A percentile compares a stretch with the other conserved stretches of the same genome.
These are phyloP conservation scores for Raffaelea albimanens DNA, from an alignment of 2,329 filamentous ascomycete species.

Conservation along the genomic window DNA sequence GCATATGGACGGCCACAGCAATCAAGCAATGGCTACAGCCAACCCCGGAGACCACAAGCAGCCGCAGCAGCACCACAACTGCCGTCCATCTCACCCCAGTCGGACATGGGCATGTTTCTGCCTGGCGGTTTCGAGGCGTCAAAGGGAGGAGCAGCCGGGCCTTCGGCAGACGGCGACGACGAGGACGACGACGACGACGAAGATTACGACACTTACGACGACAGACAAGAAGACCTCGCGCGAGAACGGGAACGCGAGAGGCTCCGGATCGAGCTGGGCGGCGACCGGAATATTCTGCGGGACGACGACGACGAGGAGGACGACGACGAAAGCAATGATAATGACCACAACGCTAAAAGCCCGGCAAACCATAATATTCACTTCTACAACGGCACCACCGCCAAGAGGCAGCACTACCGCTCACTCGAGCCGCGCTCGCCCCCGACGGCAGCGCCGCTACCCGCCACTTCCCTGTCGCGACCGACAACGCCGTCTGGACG, in stretches of 20 bases:
- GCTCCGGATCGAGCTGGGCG: conserved; percentile 11
- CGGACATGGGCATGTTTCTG: too few relatives aligned
- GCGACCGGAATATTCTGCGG: conserved; percentile 9
- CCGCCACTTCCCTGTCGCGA: not conserved
- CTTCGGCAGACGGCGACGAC: conserved; percentile 2
- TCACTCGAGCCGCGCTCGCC: too few relatives aligned
- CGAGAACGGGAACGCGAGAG: conserved; percentile 7
- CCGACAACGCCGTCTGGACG: not conserved
- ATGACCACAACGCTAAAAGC: not conserved
- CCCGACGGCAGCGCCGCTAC: too few relatives aligned
- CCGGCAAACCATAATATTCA: not conserved
- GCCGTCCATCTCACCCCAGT: not conserved
- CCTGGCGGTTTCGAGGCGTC: too few relatives aligned
- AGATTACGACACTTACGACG: conserved; percentile 12
- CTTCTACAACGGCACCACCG: too few relatives aligned
- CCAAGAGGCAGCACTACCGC: too few relatives aligned
- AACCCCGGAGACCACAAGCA: not conserved
- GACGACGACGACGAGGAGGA: conserved; percentile 1
- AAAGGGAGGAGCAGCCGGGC: too few relatives aligned
- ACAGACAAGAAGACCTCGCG: conserved; percentile 8
- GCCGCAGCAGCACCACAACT: not conserved
- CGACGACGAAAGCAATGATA: not conserved
- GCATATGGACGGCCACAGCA: too few relatives aligned
- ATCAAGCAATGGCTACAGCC: too few relatives aligned
- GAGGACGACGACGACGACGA: conserved; percentile 27